These are phyloP conservation scores for Lentinula raphanica DNA, from an alignment of 768 basidiomycete genomes.

Conservation along the genomic window DNA sequence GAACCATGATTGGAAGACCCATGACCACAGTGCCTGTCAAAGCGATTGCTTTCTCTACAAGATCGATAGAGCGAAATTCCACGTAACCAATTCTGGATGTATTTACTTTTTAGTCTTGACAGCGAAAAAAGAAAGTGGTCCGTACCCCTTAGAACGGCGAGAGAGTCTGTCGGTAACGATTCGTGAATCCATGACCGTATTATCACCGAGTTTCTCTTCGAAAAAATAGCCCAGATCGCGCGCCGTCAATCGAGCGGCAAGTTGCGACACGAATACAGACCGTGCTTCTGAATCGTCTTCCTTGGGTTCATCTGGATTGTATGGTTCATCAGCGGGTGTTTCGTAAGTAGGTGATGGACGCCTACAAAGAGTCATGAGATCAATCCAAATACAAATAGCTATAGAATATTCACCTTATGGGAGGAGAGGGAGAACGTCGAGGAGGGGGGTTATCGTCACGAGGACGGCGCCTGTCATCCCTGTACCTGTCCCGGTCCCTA, in stretches of 20 bases:
- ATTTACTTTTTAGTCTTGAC: slow-evolving; percentile 9
- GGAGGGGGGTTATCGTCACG: slow-evolving; percentile 36
- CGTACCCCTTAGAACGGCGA: slow-evolving; percentile 95
- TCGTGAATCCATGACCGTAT: slow-evolving; percentile 89
- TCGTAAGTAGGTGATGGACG: slow-evolving; percentile 72
- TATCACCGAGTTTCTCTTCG: slow-evolving; percentile 92
- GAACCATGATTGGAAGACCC: slow-evolving; percentile 96
- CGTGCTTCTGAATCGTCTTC: slow-evolving; percentile 98
- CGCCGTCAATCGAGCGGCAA: slow-evolving; percentile 93
- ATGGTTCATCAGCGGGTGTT: slow-evolving; percentile 56
- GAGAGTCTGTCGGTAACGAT: slow-evolving; percentile 95
- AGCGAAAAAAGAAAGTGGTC: slow-evolving; percentile 2
- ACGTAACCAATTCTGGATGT: slow-evolving; percentile 95
- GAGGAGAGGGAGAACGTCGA: slow-evolving; percentile 36
- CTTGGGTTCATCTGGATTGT: slow-evolving; percentile 82
- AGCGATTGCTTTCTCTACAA: slow-evolving; percentile 85
- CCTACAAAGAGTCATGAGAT: slow-evolving; percentile 29
- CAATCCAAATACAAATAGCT: not conserved
- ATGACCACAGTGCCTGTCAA: slow-evolving; percentile 95
- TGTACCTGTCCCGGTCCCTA: slow-evolving; percentile 36
- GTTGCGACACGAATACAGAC: slow-evolving; percentile 97
- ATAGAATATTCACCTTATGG: slow-evolving; percentile 36
- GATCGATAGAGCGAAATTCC: slow-evolving; percentile 86
- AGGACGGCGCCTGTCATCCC: slow-evolving; percentile 33
- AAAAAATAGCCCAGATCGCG: slow-evolving; percentile 98